Evolutionary conservation across 164 flowering plant genomes (phyloP).

Genomic region (Macadamia tetraphylla): DNA sequence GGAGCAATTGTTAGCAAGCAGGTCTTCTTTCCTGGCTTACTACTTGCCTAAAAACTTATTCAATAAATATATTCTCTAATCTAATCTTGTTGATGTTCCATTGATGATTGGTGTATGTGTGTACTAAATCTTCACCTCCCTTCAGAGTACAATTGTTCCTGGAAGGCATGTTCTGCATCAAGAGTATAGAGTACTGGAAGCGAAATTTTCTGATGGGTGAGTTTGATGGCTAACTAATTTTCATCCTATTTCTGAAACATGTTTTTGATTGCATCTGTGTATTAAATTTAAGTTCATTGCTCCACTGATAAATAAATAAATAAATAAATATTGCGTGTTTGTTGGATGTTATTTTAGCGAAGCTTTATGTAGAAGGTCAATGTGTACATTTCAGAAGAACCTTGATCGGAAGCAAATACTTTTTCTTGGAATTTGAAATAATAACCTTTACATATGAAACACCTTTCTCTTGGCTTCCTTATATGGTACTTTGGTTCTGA

Average conservation of each 20-base stretch:
- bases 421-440: too few relatives aligned
- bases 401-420: too few relatives aligned
- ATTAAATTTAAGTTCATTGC: too few relatives aligned
- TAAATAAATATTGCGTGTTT: too few relatives aligned
- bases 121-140: constrained; percentile 3
- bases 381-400: too few relatives aligned
- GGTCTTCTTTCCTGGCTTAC: constrained; percentile 26
- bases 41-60: background rate
- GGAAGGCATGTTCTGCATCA: constrained; percentile 63
- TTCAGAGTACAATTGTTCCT: constrained; percentile 76
- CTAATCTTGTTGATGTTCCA: background rate
- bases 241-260: background rate
- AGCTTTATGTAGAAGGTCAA: too few relatives aligned
- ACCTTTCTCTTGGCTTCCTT: too few relatives aligned
- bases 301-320: too few relatives aligned
- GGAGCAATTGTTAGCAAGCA: constrained; percentile 90
- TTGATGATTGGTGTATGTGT: too few relatives aligned
- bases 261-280: background rate
- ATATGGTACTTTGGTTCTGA: too few relatives aligned
- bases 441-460: too few relatives aligned
- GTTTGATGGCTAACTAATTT: constrained; percentile 15
- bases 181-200: constrained; percentile 61
- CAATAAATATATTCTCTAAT: background rate
- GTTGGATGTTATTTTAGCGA: too few relatives aligned
- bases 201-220: constrained; percentile 71